Conservation (phyloP, 1,284 basidiomycete species). For the Ustilago hordei region DNA sequence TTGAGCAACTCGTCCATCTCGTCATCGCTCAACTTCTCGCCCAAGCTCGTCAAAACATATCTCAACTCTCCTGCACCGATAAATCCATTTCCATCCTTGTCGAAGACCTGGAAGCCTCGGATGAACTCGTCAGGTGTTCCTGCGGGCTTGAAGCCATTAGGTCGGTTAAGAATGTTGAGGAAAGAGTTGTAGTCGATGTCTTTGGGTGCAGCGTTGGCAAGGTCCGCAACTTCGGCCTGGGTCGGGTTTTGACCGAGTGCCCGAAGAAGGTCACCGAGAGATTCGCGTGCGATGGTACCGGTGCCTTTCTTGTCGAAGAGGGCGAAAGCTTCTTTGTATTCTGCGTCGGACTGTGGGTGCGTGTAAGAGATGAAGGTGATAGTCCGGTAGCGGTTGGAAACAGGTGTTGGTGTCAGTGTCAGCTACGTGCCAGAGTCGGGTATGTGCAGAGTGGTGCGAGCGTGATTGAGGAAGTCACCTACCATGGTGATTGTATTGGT, state of each 20-base stretch:
- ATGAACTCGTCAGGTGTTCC: constrained; percentile 86
- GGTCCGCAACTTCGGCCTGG: constrained; percentile 90
- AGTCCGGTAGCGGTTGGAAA: background rate
- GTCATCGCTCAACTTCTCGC: constrained; percentile 96
- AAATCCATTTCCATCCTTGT: constrained; percentile 96
- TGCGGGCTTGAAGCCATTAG: constrained; percentile 93
- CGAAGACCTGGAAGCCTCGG: constrained; percentile 98
- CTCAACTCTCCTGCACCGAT: constrained; percentile 91
- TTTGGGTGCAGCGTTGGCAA: constrained; percentile 79
- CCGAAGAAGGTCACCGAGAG: constrained; percentile 92
- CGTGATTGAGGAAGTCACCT: background rate
- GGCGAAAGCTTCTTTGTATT: constrained; percentile 89
- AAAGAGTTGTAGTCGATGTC: constrained; percentile 80
- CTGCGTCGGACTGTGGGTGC: constrained; percentile 57
- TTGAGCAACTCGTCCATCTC: constrained; percentile 98
- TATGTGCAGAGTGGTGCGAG: too few relatives aligned
- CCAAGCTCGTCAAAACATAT: constrained; percentile 94
- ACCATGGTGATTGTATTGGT: constrained; percentile 16
- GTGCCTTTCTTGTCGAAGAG: constrained; percentile 97
- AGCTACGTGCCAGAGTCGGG: background rate
- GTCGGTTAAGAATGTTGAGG: constrained; percentile 88
- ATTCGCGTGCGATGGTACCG: constrained; percentile 86
- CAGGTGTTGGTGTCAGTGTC: background rate
- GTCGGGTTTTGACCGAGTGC: constrained; percentile 98
- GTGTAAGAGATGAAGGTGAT: background rate